Conservation (phyloP, 2,329 filamentous ascomycete species). For the Fusarium agapanthi region DNA sequence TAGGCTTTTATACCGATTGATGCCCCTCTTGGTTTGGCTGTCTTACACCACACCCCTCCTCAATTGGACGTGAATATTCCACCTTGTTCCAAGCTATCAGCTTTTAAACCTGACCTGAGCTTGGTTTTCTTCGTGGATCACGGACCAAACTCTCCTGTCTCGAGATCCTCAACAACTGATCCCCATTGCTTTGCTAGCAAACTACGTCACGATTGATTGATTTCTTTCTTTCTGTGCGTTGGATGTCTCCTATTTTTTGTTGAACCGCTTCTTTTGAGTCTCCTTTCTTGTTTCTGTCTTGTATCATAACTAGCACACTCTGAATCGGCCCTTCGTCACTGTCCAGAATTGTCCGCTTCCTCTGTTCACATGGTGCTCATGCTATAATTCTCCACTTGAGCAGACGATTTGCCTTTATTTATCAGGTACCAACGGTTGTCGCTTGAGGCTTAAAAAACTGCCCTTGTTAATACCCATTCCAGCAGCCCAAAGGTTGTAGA, state of each 20-base stretch:
- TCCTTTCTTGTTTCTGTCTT: slow-evolving; percentile 4
- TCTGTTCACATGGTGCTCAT: slow-evolving; percentile 9
- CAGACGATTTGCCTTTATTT: slow-evolving; percentile 8
- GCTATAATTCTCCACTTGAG: slow-evolving; percentile 24
- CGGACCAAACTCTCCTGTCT: slow-evolving; percentile 43
- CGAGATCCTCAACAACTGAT: slow-evolving; percentile 20
- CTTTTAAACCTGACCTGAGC: slow-evolving; percentile 1
- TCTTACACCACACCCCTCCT: slow-evolving; percentile 15
- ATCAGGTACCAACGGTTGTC: slow-evolving; percentile 28
- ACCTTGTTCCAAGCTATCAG: slow-evolving; percentile 20
- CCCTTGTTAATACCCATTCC: slow-evolving; percentile 17
- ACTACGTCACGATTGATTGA: slow-evolving; percentile 37
- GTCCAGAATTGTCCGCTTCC: background rate
- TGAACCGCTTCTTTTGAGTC: slow-evolving; percentile 3
- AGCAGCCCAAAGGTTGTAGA: background rate
- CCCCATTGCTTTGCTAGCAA: slow-evolving; percentile 18
- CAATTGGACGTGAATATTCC: background rate
- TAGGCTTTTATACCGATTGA: slow-evolving; percentile 15
- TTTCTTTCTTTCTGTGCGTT: slow-evolving; percentile 9
- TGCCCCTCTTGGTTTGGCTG: slow-evolving; percentile 13
- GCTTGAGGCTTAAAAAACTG: slow-evolving; percentile 27
- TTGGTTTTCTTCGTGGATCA: slow-evolving; percentile 21
- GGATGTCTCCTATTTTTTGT: slow-evolving; percentile 3
- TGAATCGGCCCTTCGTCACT: slow-evolving; percentile 22
- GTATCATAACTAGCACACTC: background rate